phyloP scores from a whole-genome alignment of 257 asterid genomes.

The Nicotiana undulata region DNA sequence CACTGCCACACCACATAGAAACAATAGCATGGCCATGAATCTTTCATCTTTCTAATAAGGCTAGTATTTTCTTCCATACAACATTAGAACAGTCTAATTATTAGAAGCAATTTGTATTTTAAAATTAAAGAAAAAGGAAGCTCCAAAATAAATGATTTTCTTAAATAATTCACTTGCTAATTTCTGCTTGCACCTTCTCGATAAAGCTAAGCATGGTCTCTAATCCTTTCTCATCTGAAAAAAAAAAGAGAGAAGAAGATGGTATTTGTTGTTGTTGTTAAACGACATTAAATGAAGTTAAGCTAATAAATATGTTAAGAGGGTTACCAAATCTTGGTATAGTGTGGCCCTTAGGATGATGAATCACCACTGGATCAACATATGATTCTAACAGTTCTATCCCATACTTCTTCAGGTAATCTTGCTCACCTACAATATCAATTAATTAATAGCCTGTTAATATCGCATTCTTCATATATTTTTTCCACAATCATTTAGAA shows the following conservation, averaged over 20 bases:
- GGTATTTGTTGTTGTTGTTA: background rate
- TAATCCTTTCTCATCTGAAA: conserved; percentile 12
- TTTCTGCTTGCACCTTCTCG: conserved; percentile 3
- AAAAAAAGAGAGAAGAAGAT: too few relatives aligned
- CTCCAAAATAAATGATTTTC: background rate
- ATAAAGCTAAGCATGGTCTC: conserved; percentile 2
- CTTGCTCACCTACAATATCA: conserved; percentile 9
- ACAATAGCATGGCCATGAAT: background rate
- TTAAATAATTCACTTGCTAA: background rate
- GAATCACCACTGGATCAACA: conserved; percentile 15
- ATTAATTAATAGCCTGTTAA: background rate
- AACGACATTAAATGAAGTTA: background rate
- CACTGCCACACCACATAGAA: background rate
- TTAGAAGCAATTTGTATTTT: background rate
- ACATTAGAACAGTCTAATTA: background rate
- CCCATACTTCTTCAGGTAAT: conserved; percentile 14
- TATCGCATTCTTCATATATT: background rate
- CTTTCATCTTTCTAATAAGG: background rate
- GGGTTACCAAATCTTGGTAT: conserved; percentile 12
- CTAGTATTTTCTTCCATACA: background rate
- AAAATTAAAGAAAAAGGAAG: background rate
- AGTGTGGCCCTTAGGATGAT: conserved; percentile 22
- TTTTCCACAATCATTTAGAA: background rate
- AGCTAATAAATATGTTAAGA: background rate
- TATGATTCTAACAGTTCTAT: conserved; percentile 8